Base-by-base conservation (phyloP, 2,329 filamentous ascomycete species). In the Colletotrichum eremochloae region DNA sequence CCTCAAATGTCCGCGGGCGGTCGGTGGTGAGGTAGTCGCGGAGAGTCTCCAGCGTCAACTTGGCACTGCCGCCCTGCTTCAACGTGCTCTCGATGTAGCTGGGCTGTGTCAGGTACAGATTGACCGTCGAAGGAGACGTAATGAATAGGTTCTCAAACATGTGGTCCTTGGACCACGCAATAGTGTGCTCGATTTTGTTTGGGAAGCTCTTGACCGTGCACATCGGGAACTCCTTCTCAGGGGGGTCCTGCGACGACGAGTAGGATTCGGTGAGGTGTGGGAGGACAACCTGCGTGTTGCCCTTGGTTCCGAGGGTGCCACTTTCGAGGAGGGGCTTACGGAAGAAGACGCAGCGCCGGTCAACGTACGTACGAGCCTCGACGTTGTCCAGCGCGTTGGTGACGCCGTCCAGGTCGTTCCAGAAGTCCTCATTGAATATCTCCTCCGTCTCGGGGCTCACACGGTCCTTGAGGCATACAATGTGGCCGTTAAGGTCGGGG, bases 151-250 rank as follows among this genome's bases (percentile, higher is more conserved):
- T 92, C 84, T 98, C 95, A 84, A 99, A 99, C 75, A 97, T 89
- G 77, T 85, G 84, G 81, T 98, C 96, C 78, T 97, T 94, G 50
- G 95, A 92, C 96, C 96, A 99, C 3, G 96, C 96, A 81, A 99
- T 99, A 0, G 96, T 98, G 83, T 99, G 96, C 84, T 99, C 95
- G 78, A 99, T 99, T 78, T 93, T 93, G 87, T 99, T 99, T 71
- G 96, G 96, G 87, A 99, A 99, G 83, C 95, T 98, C 79, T 94
- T 91, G 74, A 99, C 88, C 6, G 96, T 98, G 82, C 96, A 99
- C 95, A 98, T 98, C 0, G 96, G 96, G 88, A 99, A 98, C 1
- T 96, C 97, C 85, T 98, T 95, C 87, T 99, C 97, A 0, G 96
- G 96, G 1, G 96, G 96, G 81, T 99, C 97, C 81, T 98, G 96